Conservation (phyloP, 306 rosid genomes). For the Cucumis melo region DNA sequence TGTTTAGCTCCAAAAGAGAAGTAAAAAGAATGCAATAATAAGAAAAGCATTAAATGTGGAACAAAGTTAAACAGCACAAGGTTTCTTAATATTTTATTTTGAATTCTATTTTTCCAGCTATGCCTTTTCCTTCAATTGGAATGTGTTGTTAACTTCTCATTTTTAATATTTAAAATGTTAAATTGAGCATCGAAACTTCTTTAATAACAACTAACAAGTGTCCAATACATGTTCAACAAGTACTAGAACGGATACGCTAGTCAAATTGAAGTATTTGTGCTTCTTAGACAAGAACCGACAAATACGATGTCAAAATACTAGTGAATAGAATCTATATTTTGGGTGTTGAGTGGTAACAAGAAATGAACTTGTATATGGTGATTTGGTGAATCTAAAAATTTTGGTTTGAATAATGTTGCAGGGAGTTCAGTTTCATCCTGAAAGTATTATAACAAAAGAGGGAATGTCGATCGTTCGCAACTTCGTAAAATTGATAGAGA, state of each 20-base stretch:
- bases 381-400: not conserved
- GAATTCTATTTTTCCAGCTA: not conserved
- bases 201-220: too few species aligned
- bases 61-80: not conserved
- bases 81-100: not conserved
- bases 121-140: not conserved
- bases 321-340: not conserved
- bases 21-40: not conserved
- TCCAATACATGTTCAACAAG: too few species aligned
- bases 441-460: slow-evolving; percentile 74
- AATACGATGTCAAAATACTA: not conserved
- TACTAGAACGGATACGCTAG: too few species aligned
- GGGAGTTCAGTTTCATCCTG: slow-evolving; percentile 99
- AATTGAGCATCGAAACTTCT: too few species aligned
- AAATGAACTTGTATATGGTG: not conserved
- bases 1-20: not conserved
- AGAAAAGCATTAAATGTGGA: not conserved
- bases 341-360: not conserved
- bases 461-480: slow-evolving; percentile 59
- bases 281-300: too few species aligned
- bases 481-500: slow-evolving; percentile 58
- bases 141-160: too few species aligned
- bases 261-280: too few species aligned
- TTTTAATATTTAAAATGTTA: too few species aligned
- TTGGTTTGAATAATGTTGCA: slow-evolving; percentile 18